These are phyloP conservation scores for Syzygium oleosum DNA, from an alignment of 345 rosid species.

Conservation along the genomic window DNA sequence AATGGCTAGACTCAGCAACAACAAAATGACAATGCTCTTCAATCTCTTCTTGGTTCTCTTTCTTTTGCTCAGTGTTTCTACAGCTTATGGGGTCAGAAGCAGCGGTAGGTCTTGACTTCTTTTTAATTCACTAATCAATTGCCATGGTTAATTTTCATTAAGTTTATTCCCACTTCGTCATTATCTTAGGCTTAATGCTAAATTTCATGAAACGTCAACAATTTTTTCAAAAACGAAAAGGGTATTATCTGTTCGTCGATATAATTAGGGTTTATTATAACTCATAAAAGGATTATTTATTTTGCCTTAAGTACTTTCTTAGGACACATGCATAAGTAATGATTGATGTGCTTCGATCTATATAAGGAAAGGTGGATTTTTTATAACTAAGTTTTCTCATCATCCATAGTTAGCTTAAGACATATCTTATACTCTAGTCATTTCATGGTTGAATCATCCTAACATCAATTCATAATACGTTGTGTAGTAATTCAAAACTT, in stretches of 20 bases:
- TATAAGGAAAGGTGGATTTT: neutral
- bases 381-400: neutral
- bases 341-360: neutral
- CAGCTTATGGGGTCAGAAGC: neutral
- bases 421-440: neutral
- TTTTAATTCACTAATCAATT: neutral
- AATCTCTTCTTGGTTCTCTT: neutral
- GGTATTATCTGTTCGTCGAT: neutral
- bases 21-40: neutral
- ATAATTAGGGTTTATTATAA: neutral
- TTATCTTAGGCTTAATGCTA: too few species aligned
- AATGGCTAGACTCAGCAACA: neutral
- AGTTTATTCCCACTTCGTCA: neutral
- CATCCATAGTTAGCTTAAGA: accelerated
- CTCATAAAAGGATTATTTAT: neutral
- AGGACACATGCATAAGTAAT: neutral
- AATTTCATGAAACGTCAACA: neutral
- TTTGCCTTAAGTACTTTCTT: neutral
- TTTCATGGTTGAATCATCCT: neutral
- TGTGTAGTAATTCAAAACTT: neutral
- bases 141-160: neutral
- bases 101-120: neutral
- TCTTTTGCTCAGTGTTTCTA: neutral
- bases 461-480: neutral
- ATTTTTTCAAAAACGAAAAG: neutral